Base-by-base conservation (phyloP, 257 asterid genomes). In the Fraxinus quadrangulata region DNA sequence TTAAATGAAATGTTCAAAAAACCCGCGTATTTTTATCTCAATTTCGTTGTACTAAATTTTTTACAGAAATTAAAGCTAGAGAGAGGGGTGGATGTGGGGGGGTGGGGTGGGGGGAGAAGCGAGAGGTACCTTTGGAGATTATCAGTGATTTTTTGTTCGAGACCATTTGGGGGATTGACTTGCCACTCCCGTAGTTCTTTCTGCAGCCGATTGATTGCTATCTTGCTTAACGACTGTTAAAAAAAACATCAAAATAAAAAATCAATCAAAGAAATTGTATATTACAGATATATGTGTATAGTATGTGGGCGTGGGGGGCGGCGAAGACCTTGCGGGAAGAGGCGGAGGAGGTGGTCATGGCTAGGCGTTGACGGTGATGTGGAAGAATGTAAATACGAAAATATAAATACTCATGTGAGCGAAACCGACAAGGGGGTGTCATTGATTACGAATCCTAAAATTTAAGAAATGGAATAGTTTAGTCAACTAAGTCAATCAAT, bases 121-220 rank as follows among this genome's bases (percentile, higher is more conserved):
- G 9, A 6, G 63, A 12, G 1, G 39, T 77, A 92, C 99, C 96
- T 94, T 76, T 94, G 94, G 72, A 94, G 97, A 90, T 94, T 91
- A 81, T 94, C 99, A 76, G 99, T 90, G 66, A 84, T 87, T 82
- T 85, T 94, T 81, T 89, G 99, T 65, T 89, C 91, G 88, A 94
- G 92, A 73, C 99, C 99, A 9, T 88, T 13, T 2, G 97, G 98
- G 5, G 99, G 97, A 83, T 94, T 94, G 74, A 88, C 91, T 88
- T 94, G 99, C 99, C 99, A 94, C 88, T 92, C 99, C 83, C 83
- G 85, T 83, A 95, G 88, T 87, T 95, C 99, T 76, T 95, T 95
- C 91, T 95, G 99, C 75, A 95, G 83, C 77, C 99, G 97, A 83
- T 95, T 95, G 89, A 92, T 80, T 2, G 99, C 99, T 87, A 93